Base-by-base conservation (phyloP, 108 stramenopile species). In the Fistulifera solaris region DNA sequence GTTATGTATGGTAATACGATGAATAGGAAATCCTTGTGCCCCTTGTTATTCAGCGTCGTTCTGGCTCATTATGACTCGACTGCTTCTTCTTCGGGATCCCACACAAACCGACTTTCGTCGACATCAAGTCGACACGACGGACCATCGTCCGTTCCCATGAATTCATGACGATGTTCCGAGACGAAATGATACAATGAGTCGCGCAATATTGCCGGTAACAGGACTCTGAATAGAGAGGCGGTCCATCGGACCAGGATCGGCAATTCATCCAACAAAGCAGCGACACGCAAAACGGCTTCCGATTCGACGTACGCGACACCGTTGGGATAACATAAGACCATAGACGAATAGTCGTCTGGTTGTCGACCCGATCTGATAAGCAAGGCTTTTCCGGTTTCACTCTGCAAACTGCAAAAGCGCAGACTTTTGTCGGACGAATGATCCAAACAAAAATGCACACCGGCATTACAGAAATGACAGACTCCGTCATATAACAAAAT, bases 391-490 rank as follows among this genome's bases (percentile, higher is more conserved):
- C 88, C 88, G 6, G 81, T 75, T 21, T 81, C 77, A 10, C 75
- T 76, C 58, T 89, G 88, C n/a, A 89, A 56, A 1, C 82, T 67
- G 14, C 80, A 63, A 53, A 86, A 89, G 17, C 83, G 73, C 42
- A 89, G 54, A n/a, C 77, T 80, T 26, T 71, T 76, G 0, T 52
- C 15, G 0, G 69, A 69, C 57, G 85, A 84, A 75, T 68, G 75
- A 38, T 81, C 77, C 0, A 89, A 21, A 3, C 76, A 77, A 10
- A 81, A 43, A 66, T 89, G 77, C 0, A 89, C 88, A 0, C 75
- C 79, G 8, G 54, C 56, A 45, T 85, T 83, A 58, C 88, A 89
- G 25, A 89, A 47, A 58, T 84, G 83, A 62, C 88, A 89, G 4
- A 80, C 64, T 1, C 62, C 40, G 40, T 89, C 88, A 53, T 81